Evolutionary conservation across 2,329 filamentous ascomycete genomes (phyloP).

Genomic region (Scopulariopsis brevicaulis): DNA sequence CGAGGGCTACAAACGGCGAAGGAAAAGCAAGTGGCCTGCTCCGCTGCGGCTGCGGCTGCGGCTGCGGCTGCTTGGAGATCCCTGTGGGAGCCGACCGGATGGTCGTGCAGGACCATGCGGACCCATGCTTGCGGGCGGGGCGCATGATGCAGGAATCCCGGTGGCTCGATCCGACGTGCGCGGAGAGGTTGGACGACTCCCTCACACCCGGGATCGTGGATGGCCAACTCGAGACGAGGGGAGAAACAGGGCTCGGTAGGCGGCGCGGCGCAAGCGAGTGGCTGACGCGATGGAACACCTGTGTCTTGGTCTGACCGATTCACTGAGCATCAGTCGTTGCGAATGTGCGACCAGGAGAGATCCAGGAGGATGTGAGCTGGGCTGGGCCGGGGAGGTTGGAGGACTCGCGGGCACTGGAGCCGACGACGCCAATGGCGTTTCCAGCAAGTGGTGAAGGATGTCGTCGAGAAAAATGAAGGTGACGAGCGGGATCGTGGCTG

Average conservation of each 20-base stretch:
- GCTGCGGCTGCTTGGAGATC: too few relatives aligned
- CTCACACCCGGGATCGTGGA: neutral
- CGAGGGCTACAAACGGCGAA: too few relatives aligned
- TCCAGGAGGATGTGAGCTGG: neutral
- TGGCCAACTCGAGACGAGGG: neutral
- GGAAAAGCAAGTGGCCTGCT: too few relatives aligned
- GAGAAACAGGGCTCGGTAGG: neutral
- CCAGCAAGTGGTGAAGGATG: neutral
- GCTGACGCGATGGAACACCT: neutral
- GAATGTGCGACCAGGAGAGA: neutral
- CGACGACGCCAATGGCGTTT: neutral
- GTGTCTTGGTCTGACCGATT: neutral
- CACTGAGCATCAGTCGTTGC: neutral
- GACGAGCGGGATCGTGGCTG: neutral
- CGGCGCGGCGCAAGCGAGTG: neutral
- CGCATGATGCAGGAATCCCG: neutral
- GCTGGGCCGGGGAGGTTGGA: neutral
- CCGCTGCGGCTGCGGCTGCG: too few relatives aligned
- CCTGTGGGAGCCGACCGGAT: too few relatives aligned
- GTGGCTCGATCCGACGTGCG: neutral
- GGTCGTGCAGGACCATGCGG: too few relatives aligned
- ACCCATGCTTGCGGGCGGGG: too few relatives aligned
- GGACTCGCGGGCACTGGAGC: neutral
- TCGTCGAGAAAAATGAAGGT: neutral
- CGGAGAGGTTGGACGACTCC: neutral